Base-by-base conservation (phyloP, 164 flowering plant species). In the Aristolochia californica region DNA sequence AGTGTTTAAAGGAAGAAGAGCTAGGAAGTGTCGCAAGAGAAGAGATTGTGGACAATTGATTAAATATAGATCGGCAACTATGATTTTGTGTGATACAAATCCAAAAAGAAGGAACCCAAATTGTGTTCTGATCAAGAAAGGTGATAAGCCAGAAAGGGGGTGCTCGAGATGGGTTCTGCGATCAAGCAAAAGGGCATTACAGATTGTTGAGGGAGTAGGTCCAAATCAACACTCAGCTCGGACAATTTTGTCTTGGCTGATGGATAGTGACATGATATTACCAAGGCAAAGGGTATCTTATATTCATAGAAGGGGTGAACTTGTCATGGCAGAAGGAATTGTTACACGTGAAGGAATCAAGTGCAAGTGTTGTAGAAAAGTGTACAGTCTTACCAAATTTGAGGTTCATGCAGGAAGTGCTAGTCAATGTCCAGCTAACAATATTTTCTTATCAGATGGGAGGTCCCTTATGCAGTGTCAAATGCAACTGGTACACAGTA, bases 391-490 rank as follows among this genome's bases (percentile, higher is more conserved):
- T 30, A 43, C 67, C 20, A 40, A 67, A n/a, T 94, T 94, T 75
- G 83, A 65, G 70, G 59, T 47, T 65, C 99, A 94, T 76, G 95
- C 89, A 45, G 90, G 83, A 23, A 66, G 83, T 68, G 65, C 9
- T 16, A n/a, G 7, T 63, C 57, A 21, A 38, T 69, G 68, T 12
- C 86, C 97, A 10, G 63, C 87, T 53, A 83, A 79, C 28, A 66
- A 75, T 62, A 85, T 93, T 9, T 81, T 78, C 70, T 59, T 89
- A 72, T 75, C 70, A 57, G 87, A 90, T 77, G 97, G 95, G 1
- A 83, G 86, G 76, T 90, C 97, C 60, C 70, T 94, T 58, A 43
- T 83, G 48, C 83, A 88, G 12, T 89, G 97, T 69, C 85, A 80
- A 65, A 61, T 48, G 66, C 70, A 83, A 68, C n/a, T 82, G 22